Percentiles rank a stretch among this genome's conserved stretches.
phyloP scores from a whole-genome alignment of 345 rosid genomes.

The Eucalyptus grandis region DNA sequence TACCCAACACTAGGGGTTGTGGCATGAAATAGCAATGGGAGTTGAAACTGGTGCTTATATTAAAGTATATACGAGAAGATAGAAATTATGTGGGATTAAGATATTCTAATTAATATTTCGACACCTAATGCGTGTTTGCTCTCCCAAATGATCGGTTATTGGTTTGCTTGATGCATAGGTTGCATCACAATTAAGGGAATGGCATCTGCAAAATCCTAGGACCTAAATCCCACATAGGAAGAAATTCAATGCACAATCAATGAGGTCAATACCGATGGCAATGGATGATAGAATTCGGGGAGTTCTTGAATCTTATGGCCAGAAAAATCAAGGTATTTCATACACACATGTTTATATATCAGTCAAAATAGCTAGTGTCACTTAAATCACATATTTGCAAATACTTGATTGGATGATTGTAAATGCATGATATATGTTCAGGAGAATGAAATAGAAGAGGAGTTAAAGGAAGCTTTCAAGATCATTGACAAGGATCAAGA shows the following conservation, averaged over 20 bases:
- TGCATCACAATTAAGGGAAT: conserved; percentile 52
- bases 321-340: conserved; percentile 45
- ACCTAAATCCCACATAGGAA: conserved; percentile 37
- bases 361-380: background rate
- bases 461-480: conserved; percentile 49
- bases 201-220: conserved; percentile 31
- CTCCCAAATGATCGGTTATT: background rate
- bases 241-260: conserved; percentile 47
- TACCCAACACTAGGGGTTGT: background rate
- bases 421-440: background rate
- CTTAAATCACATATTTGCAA: background rate
- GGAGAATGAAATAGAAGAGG: conserved; percentile 47
- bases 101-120: background rate
- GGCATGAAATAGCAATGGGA: background rate
- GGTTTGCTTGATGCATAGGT: conserved; percentile 10
- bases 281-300: conserved; percentile 43
- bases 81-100: background rate
- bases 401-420: background rate
- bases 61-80: background rate
- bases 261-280: conserved; percentile 43
- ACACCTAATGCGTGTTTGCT: background rate
- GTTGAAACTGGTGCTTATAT: background rate
- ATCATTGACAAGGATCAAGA: conserved; percentile 60
- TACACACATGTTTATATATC: background rate
- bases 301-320: conserved; percentile 62